Conservation (phyloP, 192 early-diverging fungal genomes). For the Allomyces arbusculus region DNA sequence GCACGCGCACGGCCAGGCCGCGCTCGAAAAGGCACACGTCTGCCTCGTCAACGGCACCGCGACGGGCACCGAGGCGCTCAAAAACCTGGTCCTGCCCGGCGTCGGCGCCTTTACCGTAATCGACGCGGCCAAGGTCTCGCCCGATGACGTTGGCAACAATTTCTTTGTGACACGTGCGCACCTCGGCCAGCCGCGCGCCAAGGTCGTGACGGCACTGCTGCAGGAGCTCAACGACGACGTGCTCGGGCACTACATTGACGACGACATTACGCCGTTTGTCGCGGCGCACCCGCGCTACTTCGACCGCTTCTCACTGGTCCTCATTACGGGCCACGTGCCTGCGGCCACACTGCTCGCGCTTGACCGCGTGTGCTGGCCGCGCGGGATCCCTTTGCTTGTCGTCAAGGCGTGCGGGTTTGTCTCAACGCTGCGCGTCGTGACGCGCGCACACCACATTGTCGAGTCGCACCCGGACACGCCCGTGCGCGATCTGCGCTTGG, state of each 20-base stretch:
- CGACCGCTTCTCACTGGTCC: conserved; percentile 47
- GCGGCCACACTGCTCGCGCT: conserved; percentile 33
- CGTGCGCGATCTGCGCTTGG: conserved; percentile 27
- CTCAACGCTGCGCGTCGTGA: conserved; percentile 44
- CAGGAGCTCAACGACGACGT: conserved; percentile 80
- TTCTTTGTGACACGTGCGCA: conserved; percentile 66
- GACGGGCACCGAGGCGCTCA: conserved; percentile 73
- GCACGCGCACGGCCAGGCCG: conserved; percentile 72
- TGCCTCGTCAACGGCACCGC: conserved; percentile 68
- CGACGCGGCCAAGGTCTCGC: conserved; percentile 43
- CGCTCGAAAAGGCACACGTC: conserved; percentile 62
- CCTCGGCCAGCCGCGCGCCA: conserved; percentile 43
- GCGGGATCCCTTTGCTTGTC: conserved; percentile 43
- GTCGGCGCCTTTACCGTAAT: conserved; percentile 75
- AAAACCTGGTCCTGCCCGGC: conserved; percentile 88
- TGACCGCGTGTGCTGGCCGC: conserved; percentile 37
- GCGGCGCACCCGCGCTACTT: conserved; percentile 32
- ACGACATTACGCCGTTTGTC: conserved; percentile 24
- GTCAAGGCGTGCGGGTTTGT: conserved; percentile 54
- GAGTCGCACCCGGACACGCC: conserved; percentile 66
- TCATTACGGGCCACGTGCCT: conserved; percentile 38
- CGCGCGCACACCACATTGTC: conserved; percentile 58
- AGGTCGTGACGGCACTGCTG: conserved; percentile 39
- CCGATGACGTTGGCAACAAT: conserved; percentile 59
- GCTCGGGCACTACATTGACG: conserved; percentile 22